A percentile compares a stretch with the other conserved stretches of the same genome.
Conservation (phyloP, 108 stramenopile genomes). For the Skeletonema potamos region DNA sequence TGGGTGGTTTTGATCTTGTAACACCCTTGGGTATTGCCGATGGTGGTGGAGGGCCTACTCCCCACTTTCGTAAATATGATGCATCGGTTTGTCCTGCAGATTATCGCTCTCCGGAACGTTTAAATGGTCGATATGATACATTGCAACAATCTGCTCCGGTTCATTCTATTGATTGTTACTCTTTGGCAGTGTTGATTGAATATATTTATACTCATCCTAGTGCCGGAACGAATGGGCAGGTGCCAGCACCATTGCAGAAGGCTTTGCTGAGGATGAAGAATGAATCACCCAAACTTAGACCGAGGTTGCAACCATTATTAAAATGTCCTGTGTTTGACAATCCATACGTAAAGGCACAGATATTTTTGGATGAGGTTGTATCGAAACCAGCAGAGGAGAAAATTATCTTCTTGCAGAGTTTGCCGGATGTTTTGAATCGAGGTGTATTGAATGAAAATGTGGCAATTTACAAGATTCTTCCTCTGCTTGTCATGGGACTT, state of each 20-base stretch:
- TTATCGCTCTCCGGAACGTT: slow-evolving; percentile 83
- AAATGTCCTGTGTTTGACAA: slow-evolving; percentile 87
- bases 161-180: slow-evolving; percentile 78
- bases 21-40: slow-evolving; percentile 59
- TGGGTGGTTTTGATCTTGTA: slow-evolving; percentile 73
- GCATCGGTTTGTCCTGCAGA: slow-evolving; percentile 50
- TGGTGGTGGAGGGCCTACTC: slow-evolving; percentile 59
- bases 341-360: slow-evolving; percentile 66
- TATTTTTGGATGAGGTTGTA: slow-evolving; percentile 63
- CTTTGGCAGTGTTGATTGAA: slow-evolving; percentile 72
- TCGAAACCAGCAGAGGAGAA: slow-evolving; percentile 81
- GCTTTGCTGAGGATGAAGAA: slow-evolving; percentile 73
- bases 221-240: slow-evolving; percentile 36
- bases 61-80: slow-evolving; percentile 72
- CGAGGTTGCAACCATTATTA: slow-evolving; percentile 67
- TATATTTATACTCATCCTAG: slow-evolving; percentile 65
- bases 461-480: slow-evolving; percentile 72
- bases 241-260: slow-evolving; percentile 75
- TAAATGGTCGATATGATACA: slow-evolving; percentile 59
- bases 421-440: slow-evolving; percentile 53
- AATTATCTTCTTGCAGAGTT: slow-evolving; percentile 71
- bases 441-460: slow-evolving; percentile 52
- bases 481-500: slow-evolving; percentile 59
- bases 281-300: slow-evolving; percentile 65
- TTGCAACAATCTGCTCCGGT: slow-evolving; percentile 52